Evolutionary conservation across 768 basidiomycete species (phyloP).

Genomic region (Mycena rosella): DNA sequence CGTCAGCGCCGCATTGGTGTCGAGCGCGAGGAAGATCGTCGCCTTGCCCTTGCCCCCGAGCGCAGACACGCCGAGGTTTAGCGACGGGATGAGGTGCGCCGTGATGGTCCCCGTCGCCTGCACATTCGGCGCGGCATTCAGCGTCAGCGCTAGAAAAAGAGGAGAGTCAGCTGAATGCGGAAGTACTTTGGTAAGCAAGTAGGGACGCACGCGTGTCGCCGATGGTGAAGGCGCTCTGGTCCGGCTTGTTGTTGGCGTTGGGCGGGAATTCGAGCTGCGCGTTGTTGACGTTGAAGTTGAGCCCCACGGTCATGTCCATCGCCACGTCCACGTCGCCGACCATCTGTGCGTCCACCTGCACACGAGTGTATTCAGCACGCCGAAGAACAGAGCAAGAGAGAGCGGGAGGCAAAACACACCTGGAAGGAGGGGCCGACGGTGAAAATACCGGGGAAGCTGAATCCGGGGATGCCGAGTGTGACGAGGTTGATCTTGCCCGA

Average conservation of each 20-base stretch:
- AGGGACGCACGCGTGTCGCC: constrained; percentile 31
- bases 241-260: neutral
- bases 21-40: constrained; percentile 39
- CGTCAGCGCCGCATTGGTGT: constrained; percentile 39
- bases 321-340: constrained; percentile 26
- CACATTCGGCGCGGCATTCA: constrained; percentile 44
- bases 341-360: constrained; percentile 16
- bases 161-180: neutral
- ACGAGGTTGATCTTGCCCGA: constrained; percentile 59
- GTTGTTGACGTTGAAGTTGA: constrained; percentile 29
- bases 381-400: neutral
- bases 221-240: constrained; percentile 19
- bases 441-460: constrained; percentile 65
- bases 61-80: constrained; percentile 44
- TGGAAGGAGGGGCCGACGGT: constrained; percentile 49
- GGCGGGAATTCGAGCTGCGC: constrained; percentile 34
- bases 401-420: neutral
- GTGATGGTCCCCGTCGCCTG: constrained; percentile 42
- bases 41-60: constrained; percentile 36
- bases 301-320: constrained; percentile 30
- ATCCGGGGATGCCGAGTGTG: constrained; percentile 53
- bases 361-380: neutral
- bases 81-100: constrained; percentile 48
- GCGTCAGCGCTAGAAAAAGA: constrained; percentile 33
- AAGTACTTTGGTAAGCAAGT: neutral